Base-by-base conservation (phyloP, 2,329 filamentous ascomycete genomes). In the Madurella mycetomatis region DNA sequence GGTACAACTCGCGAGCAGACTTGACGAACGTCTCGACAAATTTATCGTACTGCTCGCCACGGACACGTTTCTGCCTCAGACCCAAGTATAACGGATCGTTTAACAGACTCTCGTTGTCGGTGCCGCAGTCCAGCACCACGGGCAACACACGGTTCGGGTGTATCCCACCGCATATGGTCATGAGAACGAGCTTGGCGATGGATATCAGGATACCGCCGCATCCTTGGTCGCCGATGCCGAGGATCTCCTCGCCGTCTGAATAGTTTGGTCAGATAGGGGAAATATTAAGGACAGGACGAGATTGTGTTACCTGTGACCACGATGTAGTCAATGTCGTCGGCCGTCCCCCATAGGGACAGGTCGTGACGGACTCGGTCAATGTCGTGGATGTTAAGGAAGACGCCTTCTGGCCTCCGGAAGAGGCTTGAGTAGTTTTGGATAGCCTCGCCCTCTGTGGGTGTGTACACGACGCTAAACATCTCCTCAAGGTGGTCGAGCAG, bases 391-490 rank as follows among this genome's bases (percentile, higher is more conserved):
- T 87, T 90, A 48, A 95, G 70, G 60, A 90, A 95, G 62, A 88
- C 90, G 0, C 91, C 91, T 61, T 92, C 87, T 0, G 90, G 88
- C 16, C 82, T 77, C 11, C 91, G 76, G 65, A 95, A 95, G 0
- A 94, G 69, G 0, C 85, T 74, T 0, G 89, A 94, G 66, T 89
- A 95, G 59, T 92, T 88, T 61, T 89, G 83, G 48, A 95, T 95
- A 0, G 91, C 91, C 41, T 95, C 89, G 9, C 88, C 90, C 71
- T 95, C 90, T 0, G 91, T 95, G 0, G 91, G 91, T 0, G 91
- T 95, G 66, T 95, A 96, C 30, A 95, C 88, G n/a, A 95, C 76
- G 41, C 86, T 84, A 65, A 95, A 92, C 88, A 95, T 94, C 66
- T 95, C 90, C 59, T 88, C 85, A 17, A 95, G 72, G 63, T 95